Evolutionary conservation across 208 protist genomes (phyloP), one percentile per base, ranked within the genome.

Genomic region (Acanthamoeba sp.): DNA sequence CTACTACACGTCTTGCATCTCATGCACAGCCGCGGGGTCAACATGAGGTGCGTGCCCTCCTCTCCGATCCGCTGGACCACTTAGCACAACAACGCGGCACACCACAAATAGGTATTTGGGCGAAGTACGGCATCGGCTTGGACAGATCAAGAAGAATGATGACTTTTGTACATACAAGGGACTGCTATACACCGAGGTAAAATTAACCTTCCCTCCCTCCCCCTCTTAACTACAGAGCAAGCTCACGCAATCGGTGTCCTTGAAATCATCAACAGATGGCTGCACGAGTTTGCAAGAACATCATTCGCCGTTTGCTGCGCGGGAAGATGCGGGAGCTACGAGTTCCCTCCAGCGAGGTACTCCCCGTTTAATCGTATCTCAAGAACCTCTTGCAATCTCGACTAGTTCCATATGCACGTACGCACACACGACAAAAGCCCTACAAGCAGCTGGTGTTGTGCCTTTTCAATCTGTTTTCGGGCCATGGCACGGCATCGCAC

Each of bases 381-480:
- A 16, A 2, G 3, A 20, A 16, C 55, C 22, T 59, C 22, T 59
- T 59, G 55, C 20, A 55, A 55, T 55, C n/a, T n/a, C n/a, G n/a
- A n/a, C n/a, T n/a, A n/a, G n/a, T n/a, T n/a, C n/a, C n/a, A n/a
- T n/a, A n/a, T n/a, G n/a, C n/a, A n/a, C n/a, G n/a, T n/a, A 10
- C 42, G 42, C 42, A 10, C 6, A 48, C 3, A 14, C 6, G 6
- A 14, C 42, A 50, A 32, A 18, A 87, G 78, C 78, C 78, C 5
- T 87, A 87, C 78, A 48, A 57, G 32, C 78, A 87, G 34, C 78
- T 87, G 14, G 78, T 87, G 38, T 57, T 87, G n/a, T n/a, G 48
- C 36, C 27, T 87, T 10, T 87, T 87, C 78, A 87, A 87, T 34
- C 38, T 87, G 14, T 87, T 87, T 22, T 87, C 78, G 6, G 78